Percentiles rank a stretch among this genome's conserved stretches.
Conservation (phyloP, 176 grass and related monocot species). For the Musa troglodytarum region DNA sequence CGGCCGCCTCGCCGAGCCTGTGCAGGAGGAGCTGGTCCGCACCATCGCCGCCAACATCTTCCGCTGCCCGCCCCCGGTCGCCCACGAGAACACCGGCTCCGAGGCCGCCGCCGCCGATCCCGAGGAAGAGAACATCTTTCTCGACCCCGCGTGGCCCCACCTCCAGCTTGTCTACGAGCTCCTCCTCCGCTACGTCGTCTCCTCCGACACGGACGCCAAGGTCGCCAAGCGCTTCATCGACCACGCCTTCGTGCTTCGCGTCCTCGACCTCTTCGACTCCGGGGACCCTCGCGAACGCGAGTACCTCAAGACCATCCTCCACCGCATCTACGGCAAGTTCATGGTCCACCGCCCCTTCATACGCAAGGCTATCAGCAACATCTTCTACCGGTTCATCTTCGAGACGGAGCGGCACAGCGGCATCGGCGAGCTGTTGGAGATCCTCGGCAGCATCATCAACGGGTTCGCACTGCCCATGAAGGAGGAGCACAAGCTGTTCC, state of each 20-base stretch:
- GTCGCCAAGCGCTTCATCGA: conserved; percentile 1
- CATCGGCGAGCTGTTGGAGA: conserved; percentile 4
- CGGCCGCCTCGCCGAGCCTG: neutral
- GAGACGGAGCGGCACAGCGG: conserved; percentile 2
- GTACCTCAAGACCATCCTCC: conserved; percentile 13
- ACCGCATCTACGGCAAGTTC: conserved; percentile 13
- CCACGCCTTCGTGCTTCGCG: conserved; percentile 4
- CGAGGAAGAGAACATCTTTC: neutral
- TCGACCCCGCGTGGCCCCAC: conserved; percentile 1
- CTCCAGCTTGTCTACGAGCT: conserved; percentile 15
- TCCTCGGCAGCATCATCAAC: conserved; percentile 7
- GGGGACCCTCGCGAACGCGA: conserved; percentile 8
- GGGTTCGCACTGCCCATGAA: conserved; percentile 4
- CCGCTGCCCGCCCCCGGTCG: neutral
- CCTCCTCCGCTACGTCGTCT: conserved; percentile 9
- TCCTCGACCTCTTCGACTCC: conserved; percentile 11
- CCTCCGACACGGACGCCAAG: neutral
- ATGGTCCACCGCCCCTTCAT: conserved; percentile 5
- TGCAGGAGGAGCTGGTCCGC: conserved; percentile 9
- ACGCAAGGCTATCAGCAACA: conserved; percentile 2
- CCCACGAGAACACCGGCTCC: conserved; percentile 5
- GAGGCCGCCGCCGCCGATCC: neutral
- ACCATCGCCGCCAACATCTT: conserved; percentile 1
- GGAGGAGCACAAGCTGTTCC: conserved; percentile 5
- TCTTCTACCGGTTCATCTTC: conserved; percentile 6